A percentile compares a stretch with the other conserved stretches of the same genome.
Conservation (phyloP, 192 early-diverging fungal species). For the Coemansia sp. region DNA sequence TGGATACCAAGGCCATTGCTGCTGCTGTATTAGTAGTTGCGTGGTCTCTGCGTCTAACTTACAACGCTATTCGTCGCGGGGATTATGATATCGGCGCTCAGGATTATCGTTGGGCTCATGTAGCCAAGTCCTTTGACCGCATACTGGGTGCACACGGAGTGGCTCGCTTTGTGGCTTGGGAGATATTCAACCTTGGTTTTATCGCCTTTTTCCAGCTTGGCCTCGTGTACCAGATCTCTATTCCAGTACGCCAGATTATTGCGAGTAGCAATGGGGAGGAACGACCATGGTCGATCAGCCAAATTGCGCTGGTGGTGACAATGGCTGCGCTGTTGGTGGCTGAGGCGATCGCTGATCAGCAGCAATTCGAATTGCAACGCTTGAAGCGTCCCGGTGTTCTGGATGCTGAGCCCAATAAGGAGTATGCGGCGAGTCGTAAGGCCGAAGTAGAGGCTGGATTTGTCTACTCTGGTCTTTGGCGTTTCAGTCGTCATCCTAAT, state of each 20-base stretch:
- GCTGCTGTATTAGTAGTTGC: slow-evolving; percentile 58
- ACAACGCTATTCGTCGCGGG: slow-evolving; percentile 79
- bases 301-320: slow-evolving; percentile 48
- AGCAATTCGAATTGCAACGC: slow-evolving; percentile 80
- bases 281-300: slow-evolving; percentile 45
- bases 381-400: slow-evolving; percentile 26
- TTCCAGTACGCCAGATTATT: slow-evolving; percentile 22
- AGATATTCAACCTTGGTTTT: slow-evolving; percentile 71
- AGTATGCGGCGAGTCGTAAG: neutral
- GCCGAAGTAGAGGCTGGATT: slow-evolving; percentile 70
- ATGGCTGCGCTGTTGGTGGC: slow-evolving; percentile 58
- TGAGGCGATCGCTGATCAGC: slow-evolving; percentile 80
- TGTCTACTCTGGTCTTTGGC: slow-evolving; percentile 73
- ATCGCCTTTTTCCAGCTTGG: slow-evolving; percentile 75
- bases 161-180: slow-evolving; percentile 58
- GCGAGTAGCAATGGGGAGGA: neutral
- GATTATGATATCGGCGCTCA: slow-evolving; percentile 70
- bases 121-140: slow-evolving; percentile 25
- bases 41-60: slow-evolving; percentile 80
- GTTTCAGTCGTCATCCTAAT: slow-evolving; percentile 82
- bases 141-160: slow-evolving; percentile 9
- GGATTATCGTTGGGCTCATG: slow-evolving; percentile 78
- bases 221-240: slow-evolving; percentile 58
- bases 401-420: neutral
- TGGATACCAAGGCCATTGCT: slow-evolving; percentile 34